Evolutionary conservation across 2,329 filamentous ascomycete genomes (phyloP).

Genomic region (Stagonosporopsis chrysanthemi): DNA sequence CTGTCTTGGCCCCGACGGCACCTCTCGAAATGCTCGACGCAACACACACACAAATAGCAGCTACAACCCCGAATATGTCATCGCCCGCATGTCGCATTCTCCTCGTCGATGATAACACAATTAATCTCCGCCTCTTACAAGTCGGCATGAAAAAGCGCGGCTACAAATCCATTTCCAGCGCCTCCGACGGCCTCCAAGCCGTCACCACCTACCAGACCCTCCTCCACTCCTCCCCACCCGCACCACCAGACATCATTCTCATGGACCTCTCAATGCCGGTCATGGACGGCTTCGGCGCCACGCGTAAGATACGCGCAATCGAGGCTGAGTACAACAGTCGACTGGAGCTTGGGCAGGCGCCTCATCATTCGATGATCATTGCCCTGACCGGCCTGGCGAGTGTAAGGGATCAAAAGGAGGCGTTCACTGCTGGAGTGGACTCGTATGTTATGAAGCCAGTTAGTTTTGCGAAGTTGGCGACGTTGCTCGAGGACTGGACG

Average conservation of each 20-base stretch:
- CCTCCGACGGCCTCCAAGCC: constrained; percentile 37
- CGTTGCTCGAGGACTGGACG: constrained; percentile 1
- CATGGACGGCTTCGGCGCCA: constrained; percentile 41
- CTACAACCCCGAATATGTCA: background rate
- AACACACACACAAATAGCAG: background rate
- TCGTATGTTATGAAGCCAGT: constrained; percentile 38
- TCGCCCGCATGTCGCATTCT: constrained; percentile 27
- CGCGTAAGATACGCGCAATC: constrained; percentile 34
- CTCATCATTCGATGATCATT: constrained; percentile 9
- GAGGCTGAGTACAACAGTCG: constrained; percentile 18
- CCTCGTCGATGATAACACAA: constrained; percentile 47
- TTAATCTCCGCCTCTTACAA: constrained; percentile 43
- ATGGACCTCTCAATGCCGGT: constrained; percentile 42
- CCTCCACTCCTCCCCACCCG: constrained; percentile 4
- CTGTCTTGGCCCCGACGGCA: background rate
- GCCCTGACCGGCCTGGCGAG: constrained; percentile 35
- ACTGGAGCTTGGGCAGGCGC: background rate
- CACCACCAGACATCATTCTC: constrained; percentile 19
- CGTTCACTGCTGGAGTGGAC: constrained; percentile 29
- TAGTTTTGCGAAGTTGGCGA: constrained; percentile 26
- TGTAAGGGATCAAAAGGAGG: constrained; percentile 25
- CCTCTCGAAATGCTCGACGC: background rate
- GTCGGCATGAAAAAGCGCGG: constrained; percentile 36
- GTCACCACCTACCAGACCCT: constrained; percentile 29
- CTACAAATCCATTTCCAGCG: constrained; percentile 23